phyloP scores from a whole-genome alignment of 2,329 filamentous ascomycete species.

The Diaporthe eres region DNA sequence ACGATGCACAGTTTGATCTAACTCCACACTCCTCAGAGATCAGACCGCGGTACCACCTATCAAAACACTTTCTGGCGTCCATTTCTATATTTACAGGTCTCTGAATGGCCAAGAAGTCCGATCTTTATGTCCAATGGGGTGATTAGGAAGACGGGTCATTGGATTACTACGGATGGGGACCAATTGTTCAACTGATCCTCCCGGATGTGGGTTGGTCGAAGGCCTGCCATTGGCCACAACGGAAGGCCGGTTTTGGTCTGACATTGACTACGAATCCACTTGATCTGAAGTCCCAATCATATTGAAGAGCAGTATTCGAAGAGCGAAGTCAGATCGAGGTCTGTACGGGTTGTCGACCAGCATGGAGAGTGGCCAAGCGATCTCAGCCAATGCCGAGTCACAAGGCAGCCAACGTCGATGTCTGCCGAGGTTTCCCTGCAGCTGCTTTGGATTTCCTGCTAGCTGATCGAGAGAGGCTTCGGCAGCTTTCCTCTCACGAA shows the following conservation, averaged over 20 bases:
- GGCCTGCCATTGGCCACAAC: not conserved
- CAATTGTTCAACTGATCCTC: too few species aligned
- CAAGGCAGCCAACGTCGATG: not conserved
- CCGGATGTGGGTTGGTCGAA: too few species aligned
- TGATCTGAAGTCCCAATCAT: not conserved
- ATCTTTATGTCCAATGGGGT: too few species aligned
- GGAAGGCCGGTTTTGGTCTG: not conserved
- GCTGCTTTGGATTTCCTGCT: not conserved
- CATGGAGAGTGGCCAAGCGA: not conserved
- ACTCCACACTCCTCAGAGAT: not conserved
- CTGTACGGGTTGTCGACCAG: not conserved
- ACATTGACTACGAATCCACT: not conserved
- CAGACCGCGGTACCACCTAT: not conserved
- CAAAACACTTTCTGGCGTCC: not conserved
- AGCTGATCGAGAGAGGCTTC: not conserved
- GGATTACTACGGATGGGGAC: too few species aligned
- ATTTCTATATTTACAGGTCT: not conserved
- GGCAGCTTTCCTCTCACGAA: not conserved
- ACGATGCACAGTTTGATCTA: not conserved
- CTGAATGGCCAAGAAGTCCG: not conserved
- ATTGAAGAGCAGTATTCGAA: not conserved
- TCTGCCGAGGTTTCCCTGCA: fast-evolving
- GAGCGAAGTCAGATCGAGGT: not conserved
- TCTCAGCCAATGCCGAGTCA: not conserved
- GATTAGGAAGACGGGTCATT: too few species aligned